Conservation (phyloP, 2,329 filamentous ascomycete species). For the Elsinoe arachidis region DNA sequence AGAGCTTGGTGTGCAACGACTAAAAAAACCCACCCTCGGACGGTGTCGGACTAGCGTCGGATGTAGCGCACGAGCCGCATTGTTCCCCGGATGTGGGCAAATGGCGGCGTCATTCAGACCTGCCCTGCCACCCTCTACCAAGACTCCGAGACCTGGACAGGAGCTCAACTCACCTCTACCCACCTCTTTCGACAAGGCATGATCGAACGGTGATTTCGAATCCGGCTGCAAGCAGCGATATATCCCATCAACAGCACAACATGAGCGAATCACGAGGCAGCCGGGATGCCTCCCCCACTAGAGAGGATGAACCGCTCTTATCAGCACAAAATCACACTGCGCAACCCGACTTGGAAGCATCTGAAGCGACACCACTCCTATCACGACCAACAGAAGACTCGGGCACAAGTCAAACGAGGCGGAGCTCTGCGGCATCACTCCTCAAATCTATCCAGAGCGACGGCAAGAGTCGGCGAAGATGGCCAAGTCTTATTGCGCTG, state of each 20-base stretch:
- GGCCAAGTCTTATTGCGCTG: conserved; percentile 73
- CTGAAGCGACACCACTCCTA: conserved; percentile 9
- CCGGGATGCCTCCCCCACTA: conserved; percentile 4
- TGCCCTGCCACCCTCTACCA: conserved; percentile 1
- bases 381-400: conserved; percentile 1
- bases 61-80: not conserved
- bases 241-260: not conserved
- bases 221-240: not conserved
- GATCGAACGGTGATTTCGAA: not conserved
- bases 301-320: not conserved
- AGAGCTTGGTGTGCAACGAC: too few species aligned
- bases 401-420: not conserved
- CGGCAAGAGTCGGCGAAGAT: conserved; percentile 45
- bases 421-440: conserved; percentile 28
- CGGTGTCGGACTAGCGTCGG: not conserved
- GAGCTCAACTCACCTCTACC: not conserved
- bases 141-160: not conserved
- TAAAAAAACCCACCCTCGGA: too few species aligned
- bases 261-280: not conserved
- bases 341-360: conserved; percentile 3
- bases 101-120: not conserved
- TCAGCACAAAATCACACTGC: not conserved
- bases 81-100: conserved; percentile 3
- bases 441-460: conserved; percentile 27
- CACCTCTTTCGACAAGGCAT: not conserved